Percentiles rank a stretch among this genome's conserved stretches.
These are phyloP conservation scores for Dioszegia crocea DNA, from an alignment of 768 basidiomycete genomes.

Conservation along the genomic window DNA sequence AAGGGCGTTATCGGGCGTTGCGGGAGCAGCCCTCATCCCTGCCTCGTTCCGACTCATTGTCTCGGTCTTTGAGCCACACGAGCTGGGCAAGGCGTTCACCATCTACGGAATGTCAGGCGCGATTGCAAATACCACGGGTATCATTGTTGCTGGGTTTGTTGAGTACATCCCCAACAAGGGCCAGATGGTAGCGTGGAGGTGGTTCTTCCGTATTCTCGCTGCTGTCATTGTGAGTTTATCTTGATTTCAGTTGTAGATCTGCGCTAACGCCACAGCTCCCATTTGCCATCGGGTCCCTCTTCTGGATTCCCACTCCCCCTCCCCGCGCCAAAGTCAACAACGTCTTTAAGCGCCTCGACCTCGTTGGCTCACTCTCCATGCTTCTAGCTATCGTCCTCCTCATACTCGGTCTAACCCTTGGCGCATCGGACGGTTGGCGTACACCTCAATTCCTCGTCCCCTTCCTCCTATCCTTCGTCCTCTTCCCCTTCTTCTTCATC, in stretches of 20 bases:
- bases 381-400: conserved; percentile 40
- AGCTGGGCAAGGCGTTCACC: conserved; percentile 26
- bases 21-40: conserved; percentile 23
- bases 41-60: conserved; percentile 27
- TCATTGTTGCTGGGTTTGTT: conserved; percentile 28
- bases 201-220: conserved; percentile 35
- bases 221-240: conserved; percentile 6
- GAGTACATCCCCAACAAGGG: conserved; percentile 19
- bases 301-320: conserved; percentile 18
- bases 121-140: conserved; percentile 21
- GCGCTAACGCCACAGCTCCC: conserved; percentile 9
- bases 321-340: conserved; percentile 8
- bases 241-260: not conserved
- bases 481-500: conserved; percentile 47
- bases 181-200: conserved; percentile 31
- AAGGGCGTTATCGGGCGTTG: conserved; percentile 29
- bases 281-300: conserved; percentile 12
- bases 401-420: conserved; percentile 45
- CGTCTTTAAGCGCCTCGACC: conserved; percentile 37
- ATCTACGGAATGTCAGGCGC: conserved; percentile 26
- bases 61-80: conserved; percentile 25
- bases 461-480: conserved; percentile 34
- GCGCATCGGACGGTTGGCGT: conserved; percentile 44
- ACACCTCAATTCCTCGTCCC: conserved; percentile 41
- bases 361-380: conserved; percentile 36